Evolutionary conservation across 306 rosid species (phyloP), one percentile per base, ranked within the genome.

Genomic region (Cucumis cinereus): DNA sequence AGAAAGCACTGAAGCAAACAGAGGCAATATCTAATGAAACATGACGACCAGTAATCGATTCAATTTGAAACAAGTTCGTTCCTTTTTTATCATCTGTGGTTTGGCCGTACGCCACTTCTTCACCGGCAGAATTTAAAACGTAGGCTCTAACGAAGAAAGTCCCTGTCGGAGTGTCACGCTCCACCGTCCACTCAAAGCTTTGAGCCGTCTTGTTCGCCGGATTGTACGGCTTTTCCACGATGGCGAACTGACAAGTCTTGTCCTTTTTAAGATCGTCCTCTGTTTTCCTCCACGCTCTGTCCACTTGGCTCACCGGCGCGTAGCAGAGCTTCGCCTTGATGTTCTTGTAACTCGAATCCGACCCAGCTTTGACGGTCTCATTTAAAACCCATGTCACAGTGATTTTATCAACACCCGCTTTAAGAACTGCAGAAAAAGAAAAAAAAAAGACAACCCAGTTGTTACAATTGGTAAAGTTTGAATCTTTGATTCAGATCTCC

Each of bases 241-340:
- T 85, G 63, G 73, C 58, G 82, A 84, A 83, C 58, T 49, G 89
- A 76, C 99, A 95, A 2, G 96, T 92, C 86, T 89, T 95, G 93
- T 92, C 98, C 83, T 82, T 87, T 1, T 30, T 2, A 54, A 95
- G 90, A 0, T 76, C 22, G n/a, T 90, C 92, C 43, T 57, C 86
- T 0, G 99, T 95, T 83, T 95, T 92, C 63, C 99, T 89, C 99
- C 99, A 95, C 4, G 71, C 81, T 72, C 99, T 96, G 84, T 90
- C 96, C 15, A 26, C 40, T 63, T 95, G 99, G 88, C 99, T 95
- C 40, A 85, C 57, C 0, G 90, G 92, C 81, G 98, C 92, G 83
- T 87, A 95, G 86, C 99, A 95, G 0, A 95, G 77, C 77, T 87
- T 88, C 76, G 86, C 64, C 83, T 88, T 81, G 23, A 95, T 62